A percentile compares a stretch with the other conserved stretches of the same genome.
Conservation (phyloP, 2,329 filamentous ascomycete species). For the Ceratocystis smalleyi region DNA sequence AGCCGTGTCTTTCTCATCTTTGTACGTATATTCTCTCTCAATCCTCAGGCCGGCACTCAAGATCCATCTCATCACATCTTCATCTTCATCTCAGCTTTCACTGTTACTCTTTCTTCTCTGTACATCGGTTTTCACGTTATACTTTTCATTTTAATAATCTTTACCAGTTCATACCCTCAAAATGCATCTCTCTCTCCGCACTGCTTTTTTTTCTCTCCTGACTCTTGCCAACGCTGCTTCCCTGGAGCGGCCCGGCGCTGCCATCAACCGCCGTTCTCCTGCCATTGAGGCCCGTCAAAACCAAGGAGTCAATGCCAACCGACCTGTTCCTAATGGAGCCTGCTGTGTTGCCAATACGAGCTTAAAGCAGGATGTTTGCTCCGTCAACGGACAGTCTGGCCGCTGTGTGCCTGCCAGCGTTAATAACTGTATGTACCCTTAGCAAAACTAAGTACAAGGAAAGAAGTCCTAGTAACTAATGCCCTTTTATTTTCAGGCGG, state of each 20-base stretch:
- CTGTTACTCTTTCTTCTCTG: constrained; percentile 8
- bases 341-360: constrained; percentile 26
- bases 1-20: not conserved
- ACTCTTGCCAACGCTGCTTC: constrained; percentile 19
- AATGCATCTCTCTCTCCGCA: constrained; percentile 22
- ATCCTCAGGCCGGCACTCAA: constrained; percentile 14
- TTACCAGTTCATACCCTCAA: constrained; percentile 11
- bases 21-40: not conserved
- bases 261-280: constrained; percentile 20
- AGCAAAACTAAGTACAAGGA: too few species aligned
- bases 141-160: not conserved
- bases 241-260: constrained; percentile 4
- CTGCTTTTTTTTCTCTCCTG: constrained; percentile 21
- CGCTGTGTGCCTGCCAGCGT: constrained; percentile 24
- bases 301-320: constrained; percentile 23
- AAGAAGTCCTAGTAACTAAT: not conserved
- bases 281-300: constrained; percentile 18
- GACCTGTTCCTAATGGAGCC: constrained; percentile 24
- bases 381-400: constrained; percentile 23
- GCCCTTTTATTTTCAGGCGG: constrained; percentile 18
- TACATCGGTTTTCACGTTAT: constrained; percentile 2
- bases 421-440: constrained; percentile 24
- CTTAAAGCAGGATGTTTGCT: constrained; percentile 27
- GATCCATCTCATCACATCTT: not conserved
- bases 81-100: not conserved